Base-by-base conservation (phyloP, 2,329 filamentous ascomycete species). In the Alternaria metachromatica region DNA sequence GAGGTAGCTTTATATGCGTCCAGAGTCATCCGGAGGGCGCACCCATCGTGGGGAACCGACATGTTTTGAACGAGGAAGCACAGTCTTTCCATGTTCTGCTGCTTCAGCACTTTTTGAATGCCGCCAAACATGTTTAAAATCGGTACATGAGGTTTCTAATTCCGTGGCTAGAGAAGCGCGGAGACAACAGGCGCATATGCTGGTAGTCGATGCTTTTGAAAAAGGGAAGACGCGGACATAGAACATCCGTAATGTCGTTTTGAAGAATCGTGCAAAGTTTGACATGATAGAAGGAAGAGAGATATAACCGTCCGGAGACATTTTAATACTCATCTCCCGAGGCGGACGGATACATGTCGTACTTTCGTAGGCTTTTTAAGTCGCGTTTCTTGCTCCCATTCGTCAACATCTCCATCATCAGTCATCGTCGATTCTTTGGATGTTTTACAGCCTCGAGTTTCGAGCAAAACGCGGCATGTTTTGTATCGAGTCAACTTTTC, bases 131-230 rank as follows among this genome's bases (percentile, higher is more conserved):
- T 18, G 15, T 41, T 18, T 4, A 4, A 11, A 18, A 41, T 18
- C 37, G 37, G 37, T 11, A 41, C 37, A 10, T 18, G 37, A 18
- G 15, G 15, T 41, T 41, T 18, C 9, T 18, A 9, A 18, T 18
- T 18, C 9, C 37, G n/a, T 41, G 37, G n/a, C 2, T 41, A 11
- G n/a, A 18, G 37, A 41, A 18, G 8, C 33, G 15, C 8, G 8
- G 33, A 41, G 15, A 41, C 15, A 3, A 41, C 33, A 41, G 15
- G 33, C 33, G 7, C 33, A 41, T 37, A 0, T 3, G 3, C 2
- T 9, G 3, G 7, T 2, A 3, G 2, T n/a, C 0, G 4, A 0
- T 4, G 33, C 2, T 37, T 15, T 37, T 15, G 33, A 6, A 5
- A n/a, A 37, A n/a, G 33, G 4, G 13, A 15, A 33, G 12, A 13